phyloP scores from a whole-genome alignment of 805 yeast species.

The Wickerhamiella occidentalis region DNA sequence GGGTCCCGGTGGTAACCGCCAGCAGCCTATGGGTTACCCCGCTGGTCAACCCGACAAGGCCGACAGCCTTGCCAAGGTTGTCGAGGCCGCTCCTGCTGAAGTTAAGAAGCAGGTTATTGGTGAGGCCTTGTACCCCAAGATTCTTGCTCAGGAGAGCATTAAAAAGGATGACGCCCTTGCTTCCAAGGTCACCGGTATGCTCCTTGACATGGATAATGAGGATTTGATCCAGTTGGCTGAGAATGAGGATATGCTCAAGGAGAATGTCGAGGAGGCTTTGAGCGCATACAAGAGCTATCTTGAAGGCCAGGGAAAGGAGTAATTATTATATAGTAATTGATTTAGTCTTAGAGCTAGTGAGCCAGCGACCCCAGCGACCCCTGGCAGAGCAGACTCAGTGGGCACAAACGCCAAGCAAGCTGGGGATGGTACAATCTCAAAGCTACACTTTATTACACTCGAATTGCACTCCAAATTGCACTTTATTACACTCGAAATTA shows the following conservation, averaged over 20 bases:
- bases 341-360: too few species aligned
- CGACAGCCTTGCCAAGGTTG: slow-evolving; percentile 48
- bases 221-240: slow-evolving; percentile 82
- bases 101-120: slow-evolving; percentile 97
- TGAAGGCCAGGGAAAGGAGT: slow-evolving; percentile 33
- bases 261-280: slow-evolving; percentile 87
- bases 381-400: too few species aligned
- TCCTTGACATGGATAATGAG: slow-evolving; percentile 84
- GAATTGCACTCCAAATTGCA: too few species aligned
- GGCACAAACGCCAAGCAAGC: too few species aligned
- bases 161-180: slow-evolving; percentile 87
- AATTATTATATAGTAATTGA: slow-evolving; percentile 2
- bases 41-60: slow-evolving; percentile 20
- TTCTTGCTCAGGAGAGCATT: slow-evolving; percentile 74
- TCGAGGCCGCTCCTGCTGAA: slow-evolving; percentile 52
- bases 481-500: too few species aligned
- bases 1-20: slow-evolving; percentile 34
- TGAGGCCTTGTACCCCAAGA: slow-evolving; percentile 87
- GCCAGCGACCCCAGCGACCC: too few species aligned
- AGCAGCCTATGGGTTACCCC: slow-evolving; percentile 21
- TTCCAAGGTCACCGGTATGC: slow-evolving; percentile 98
- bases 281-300: slow-evolving; percentile 88
- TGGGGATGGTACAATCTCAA: not conserved
- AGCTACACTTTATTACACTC: too few species aligned
- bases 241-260: slow-evolving; percentile 78